Evolutionary conservation across 2,329 filamentous ascomycete species (phyloP), one percentile per base, ranked within the genome.

Genomic region (Alternaria solani): DNA sequence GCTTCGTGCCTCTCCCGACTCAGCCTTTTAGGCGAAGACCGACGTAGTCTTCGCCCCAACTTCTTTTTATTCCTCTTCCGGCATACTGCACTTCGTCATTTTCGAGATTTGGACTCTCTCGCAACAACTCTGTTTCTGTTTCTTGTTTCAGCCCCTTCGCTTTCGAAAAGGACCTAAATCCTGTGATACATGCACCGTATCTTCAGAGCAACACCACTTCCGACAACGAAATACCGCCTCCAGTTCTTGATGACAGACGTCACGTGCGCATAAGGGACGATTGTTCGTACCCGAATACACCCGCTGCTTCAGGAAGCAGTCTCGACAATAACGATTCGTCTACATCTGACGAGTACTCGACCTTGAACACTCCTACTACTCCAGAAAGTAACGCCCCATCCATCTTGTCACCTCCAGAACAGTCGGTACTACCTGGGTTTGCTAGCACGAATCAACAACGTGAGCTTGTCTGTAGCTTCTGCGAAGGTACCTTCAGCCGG

Each of bases 361-460:
- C 2, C 4, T 20, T 16, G 5, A 30, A 12, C 1, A 46, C 25
- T 3, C 5, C 9, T 1, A 5, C 9, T 7, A 20, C 43, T 7
- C 3, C 9, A 11, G n/a, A 9, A 14, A 3, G 16, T 18, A 46
- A 25, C 3, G 9, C 2, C 16, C 9, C 42, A 2, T 18, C 42
- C 1, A 2, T 2, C 16, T 28, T 8, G 8, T 0, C 42, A 2
- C 7, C 2, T 5, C 1, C 25, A 28, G 5, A n/a, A 46, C 7
- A 30, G 7, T 2, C 42, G 6, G 12, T 2, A 6, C 4, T 25
- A 7, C 5, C 25, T 2, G 16, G 18, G 5, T 1, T 3, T 4
- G 28, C 9, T 14, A 7, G 2, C 1, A 4, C 1, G 18, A 4
- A 28, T 3, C 5, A 11, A 2, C 2, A 2, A 11, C 25, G 3